Percentiles rank a stretch among this genome's conserved stretches.
Conservation (phyloP, 805 yeast genomes). For the Wickerhamiella azymoides region DNA sequence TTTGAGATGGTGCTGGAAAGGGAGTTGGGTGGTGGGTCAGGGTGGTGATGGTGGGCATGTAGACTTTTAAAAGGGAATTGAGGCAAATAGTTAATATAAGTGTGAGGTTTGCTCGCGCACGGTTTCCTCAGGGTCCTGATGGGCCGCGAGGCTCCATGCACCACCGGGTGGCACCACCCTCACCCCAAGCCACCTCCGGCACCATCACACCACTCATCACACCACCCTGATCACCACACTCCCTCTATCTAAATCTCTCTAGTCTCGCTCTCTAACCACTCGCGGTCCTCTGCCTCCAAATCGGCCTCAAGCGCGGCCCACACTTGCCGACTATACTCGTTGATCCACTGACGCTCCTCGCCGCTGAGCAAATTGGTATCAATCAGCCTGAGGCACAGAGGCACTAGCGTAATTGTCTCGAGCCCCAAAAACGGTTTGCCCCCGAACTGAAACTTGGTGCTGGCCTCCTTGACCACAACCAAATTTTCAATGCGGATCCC, state of each 20-base stretch:
- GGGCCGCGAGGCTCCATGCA: no score
- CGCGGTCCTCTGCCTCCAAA: slow-evolving; percentile 42
- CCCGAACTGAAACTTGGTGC: slow-evolving; percentile 34
- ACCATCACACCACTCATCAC: no score
- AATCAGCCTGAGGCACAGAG: slow-evolving; percentile 67
- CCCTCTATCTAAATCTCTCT: slow-evolving; percentile 24
- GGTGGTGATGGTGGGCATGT: no score
- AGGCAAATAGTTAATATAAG: no score
- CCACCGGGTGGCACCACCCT: no score
- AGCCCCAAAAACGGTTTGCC: slow-evolving; percentile 50
- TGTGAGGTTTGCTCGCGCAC: no score
- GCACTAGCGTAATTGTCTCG: slow-evolving; percentile 73
- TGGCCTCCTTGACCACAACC: slow-evolving; percentile 37
- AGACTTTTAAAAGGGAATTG: no score
- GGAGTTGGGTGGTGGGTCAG: not conserved
- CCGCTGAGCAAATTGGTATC: slow-evolving; percentile 40
- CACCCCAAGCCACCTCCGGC: no score
- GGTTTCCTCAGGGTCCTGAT: no score
- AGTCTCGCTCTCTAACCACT: slow-evolving; percentile 64
- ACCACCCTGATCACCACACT: no score
- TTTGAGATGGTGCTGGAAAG: no score
- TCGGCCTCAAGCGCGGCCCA: slow-evolving; percentile 38
- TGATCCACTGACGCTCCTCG: slow-evolving; percentile 56
- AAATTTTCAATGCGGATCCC: slow-evolving; percentile 88
- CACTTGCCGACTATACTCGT: slow-evolving; percentile 47